These are phyloP conservation scores for Fusarium xyrophilum DNA, from an alignment of 2,329 filamentous ascomycete genomes.

Conservation along the genomic window DNA sequence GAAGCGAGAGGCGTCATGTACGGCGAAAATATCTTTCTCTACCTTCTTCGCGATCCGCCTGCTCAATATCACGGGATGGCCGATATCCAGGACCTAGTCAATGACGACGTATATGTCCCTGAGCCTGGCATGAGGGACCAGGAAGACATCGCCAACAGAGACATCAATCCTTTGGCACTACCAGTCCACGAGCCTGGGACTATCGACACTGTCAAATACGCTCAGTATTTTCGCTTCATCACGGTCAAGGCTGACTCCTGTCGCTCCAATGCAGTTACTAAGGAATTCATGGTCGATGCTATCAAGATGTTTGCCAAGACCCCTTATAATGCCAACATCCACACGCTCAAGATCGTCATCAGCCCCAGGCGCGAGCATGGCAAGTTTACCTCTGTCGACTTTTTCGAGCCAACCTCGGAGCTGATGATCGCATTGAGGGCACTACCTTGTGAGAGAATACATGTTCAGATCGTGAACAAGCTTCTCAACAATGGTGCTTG, in stretches of 20 bases:
- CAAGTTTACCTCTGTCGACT: constrained; percentile 47
- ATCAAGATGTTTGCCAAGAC: constrained; percentile 47
- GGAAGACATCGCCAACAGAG: not conserved
- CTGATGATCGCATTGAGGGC: constrained; percentile 44
- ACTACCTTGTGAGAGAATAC: constrained; percentile 48
- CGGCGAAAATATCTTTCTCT: constrained; percentile 56
- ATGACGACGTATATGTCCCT: constrained; percentile 26
- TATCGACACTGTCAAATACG: constrained; percentile 48
- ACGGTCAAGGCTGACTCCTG: constrained; percentile 53
- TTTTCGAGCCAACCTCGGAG: constrained; percentile 43
- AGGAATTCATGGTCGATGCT: constrained; percentile 46
- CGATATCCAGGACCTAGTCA: constrained; percentile 18
- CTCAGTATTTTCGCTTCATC: constrained; percentile 51
- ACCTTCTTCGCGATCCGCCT: constrained; percentile 52
- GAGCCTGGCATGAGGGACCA: not conserved
- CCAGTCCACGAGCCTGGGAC: constrained; percentile 22
- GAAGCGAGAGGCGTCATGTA: constrained; percentile 55
- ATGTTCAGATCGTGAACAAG: constrained; percentile 45
- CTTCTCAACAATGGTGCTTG: constrained; percentile 18
- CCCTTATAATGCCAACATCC: constrained; percentile 41
- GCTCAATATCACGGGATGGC: constrained; percentile 17
- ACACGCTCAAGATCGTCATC: constrained; percentile 54
- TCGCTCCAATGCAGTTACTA: constrained; percentile 40
- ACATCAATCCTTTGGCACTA: not conserved
- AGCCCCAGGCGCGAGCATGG: constrained; percentile 37